phyloP scores from a whole-genome alignment of 192 early-diverging fungal genomes.

The Obelidium mucronatum region DNA sequence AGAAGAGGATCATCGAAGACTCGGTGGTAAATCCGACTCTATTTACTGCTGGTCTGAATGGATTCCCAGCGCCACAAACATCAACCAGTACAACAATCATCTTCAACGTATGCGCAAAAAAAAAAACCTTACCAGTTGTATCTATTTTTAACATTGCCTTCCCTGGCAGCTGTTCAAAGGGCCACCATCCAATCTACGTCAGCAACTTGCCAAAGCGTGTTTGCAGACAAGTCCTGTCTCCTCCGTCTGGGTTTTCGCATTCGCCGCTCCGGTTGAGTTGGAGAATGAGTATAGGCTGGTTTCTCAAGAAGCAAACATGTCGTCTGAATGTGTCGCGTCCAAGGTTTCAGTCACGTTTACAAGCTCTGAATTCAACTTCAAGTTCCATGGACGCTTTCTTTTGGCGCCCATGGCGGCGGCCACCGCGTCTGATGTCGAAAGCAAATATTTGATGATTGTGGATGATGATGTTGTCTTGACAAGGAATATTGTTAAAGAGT shows the following conservation, averaged over 20 bases:
- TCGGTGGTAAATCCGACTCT: background rate
- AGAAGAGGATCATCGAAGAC: no score
- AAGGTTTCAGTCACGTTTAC: background rate
- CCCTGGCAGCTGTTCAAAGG: conserved; percentile 9
- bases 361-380: conserved; percentile 21
- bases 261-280: background rate
- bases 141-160: background rate
- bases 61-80: background rate
- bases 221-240: background rate
- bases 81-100: background rate
- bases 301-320: background rate
- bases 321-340: background rate
- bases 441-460: conserved; percentile 28
- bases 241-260: background rate
- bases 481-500: conserved; percentile 1
- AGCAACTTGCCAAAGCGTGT: background rate
- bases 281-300: background rate
- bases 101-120: background rate
- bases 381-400: conserved; percentile 33
- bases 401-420: conserved; percentile 11
- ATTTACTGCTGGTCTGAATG: background rate
- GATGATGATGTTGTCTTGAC: conserved; percentile 30
- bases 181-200: background rate
- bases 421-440: no score
- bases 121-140: background rate